These are phyloP conservation scores for Aspergillus pseudoviridinutans DNA, from an alignment of 2,329 filamentous ascomycete genomes.

Conservation along the genomic window DNA sequence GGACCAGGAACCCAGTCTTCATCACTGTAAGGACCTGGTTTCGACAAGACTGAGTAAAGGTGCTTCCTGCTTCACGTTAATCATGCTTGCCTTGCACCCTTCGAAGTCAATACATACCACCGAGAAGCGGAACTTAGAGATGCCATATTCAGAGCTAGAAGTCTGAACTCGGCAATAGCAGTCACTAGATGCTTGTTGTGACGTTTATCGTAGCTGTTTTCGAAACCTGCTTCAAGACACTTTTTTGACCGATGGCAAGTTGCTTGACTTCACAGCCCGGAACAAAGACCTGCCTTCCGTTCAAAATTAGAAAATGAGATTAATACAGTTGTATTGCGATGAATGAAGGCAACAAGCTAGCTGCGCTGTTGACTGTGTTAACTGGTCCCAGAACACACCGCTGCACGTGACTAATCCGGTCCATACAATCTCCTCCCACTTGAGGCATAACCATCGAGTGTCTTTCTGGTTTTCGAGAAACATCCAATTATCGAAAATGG, in stretches of 20 bases:
- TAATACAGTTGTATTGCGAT: background rate
- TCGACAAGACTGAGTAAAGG: conserved; percentile 74
- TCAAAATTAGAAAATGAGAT: background rate
- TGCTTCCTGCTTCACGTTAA: conserved; percentile 61
- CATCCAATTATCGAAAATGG: conserved; percentile 25
- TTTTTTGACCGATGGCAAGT: background rate
- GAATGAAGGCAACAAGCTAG: background rate
- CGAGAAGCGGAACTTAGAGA: conserved; percentile 11
- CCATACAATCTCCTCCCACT: conserved; percentile 19
- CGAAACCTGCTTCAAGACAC: background rate
- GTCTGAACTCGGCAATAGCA: background rate
- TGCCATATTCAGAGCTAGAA: conserved; percentile 12
- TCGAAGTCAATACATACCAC: conserved; percentile 8
- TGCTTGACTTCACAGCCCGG: background rate
- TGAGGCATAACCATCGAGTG: background rate
- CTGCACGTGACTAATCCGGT: conserved; percentile 26
- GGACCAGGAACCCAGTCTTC: conserved; percentile 52
- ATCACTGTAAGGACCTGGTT: conserved; percentile 76
- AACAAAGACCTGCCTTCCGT: background rate
- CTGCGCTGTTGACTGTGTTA: background rate
- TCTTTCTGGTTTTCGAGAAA: background rate
- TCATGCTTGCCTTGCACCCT: background rate
- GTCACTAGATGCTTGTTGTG: background rate
- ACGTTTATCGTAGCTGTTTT: background rate
- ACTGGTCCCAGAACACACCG: conserved; percentile 10